phyloP scores from a whole-genome alignment of 2,329 filamentous ascomycete genomes.

The Aspergillus floridensis region DNA sequence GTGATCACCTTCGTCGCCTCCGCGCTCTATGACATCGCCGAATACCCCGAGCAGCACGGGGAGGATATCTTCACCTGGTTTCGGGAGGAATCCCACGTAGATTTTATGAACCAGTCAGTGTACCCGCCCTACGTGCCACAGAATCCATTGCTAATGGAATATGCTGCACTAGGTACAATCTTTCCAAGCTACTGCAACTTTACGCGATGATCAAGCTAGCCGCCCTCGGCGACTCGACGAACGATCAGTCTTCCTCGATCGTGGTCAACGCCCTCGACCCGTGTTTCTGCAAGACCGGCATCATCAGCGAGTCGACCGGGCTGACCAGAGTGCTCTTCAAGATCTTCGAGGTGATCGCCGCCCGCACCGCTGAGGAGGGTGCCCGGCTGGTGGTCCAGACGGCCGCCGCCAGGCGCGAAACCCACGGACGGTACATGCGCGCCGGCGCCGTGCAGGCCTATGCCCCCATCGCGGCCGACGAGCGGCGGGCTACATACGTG shows the following conservation, averaged over 20 bases:
- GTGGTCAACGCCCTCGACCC: constrained; percentile 1
- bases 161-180: too few relatives aligned
- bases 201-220: too few relatives aligned
- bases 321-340: too few relatives aligned
- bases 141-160: too few relatives aligned
- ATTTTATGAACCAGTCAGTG: not conserved
- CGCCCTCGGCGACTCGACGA: too few relatives aligned
- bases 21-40: not conserved
- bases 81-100: not conserved
- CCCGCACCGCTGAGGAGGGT: too few relatives aligned
- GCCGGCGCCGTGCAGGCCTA: constrained; percentile 1
- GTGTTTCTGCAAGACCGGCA: not conserved
- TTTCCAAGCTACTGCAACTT: too few relatives aligned
- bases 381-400: not conserved
- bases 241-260: not conserved
- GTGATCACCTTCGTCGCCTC: too few relatives aligned
- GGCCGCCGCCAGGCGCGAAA: not conserved
- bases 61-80: not conserved
- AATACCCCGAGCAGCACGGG: not conserved
- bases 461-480: not conserved
- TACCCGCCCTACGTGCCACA: too few relatives aligned
- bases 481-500: not conserved
- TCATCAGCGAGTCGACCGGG: not conserved
- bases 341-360: too few relatives aligned
- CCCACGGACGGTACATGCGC: not conserved